Conservation (phyloP, 1,139 yeast species). For the Candida frijolesensis region DNA sequence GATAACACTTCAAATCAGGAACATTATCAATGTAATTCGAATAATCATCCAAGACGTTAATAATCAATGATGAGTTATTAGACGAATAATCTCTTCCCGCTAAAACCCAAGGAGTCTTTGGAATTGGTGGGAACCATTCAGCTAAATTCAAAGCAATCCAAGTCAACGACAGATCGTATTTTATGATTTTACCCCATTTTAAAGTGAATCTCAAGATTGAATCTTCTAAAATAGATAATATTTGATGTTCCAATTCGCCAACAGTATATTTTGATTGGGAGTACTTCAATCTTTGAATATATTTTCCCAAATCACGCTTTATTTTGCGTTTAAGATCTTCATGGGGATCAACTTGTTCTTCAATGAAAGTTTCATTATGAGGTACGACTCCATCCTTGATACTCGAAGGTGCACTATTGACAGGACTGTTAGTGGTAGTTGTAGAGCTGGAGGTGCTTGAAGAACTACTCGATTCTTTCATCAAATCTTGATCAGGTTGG, state of each 20-base stretch:
- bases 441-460: conserved; percentile 4
- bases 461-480: conserved; percentile 14
- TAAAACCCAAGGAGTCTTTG: conserved; percentile 45
- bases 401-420: conserved; percentile 14
- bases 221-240: conserved; percentile 59
- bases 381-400: conserved; percentile 5
- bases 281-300: conserved; percentile 45
- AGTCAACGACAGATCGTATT: conserved; percentile 78
- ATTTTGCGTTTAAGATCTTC: conserved; percentile 38
- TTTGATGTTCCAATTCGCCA: conserved; percentile 48
- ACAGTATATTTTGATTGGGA: conserved; percentile 18
- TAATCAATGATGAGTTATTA: conserved; percentile 31
- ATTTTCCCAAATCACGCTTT: conserved; percentile 53
- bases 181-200: conserved; percentile 79
- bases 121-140: conserved; percentile 81
- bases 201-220: conserved; percentile 64
- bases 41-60: conserved; percentile 48
- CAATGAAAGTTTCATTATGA: conserved; percentile 5
- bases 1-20: conserved; percentile 29
- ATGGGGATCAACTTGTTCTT: conserved; percentile 16
- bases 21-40: conserved; percentile 45
- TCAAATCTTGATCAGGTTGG: conserved; percentile 50
- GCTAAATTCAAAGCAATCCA: conserved; percentile 90
- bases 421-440: not conserved
- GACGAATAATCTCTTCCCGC: conserved; percentile 40